Percentiles rank a stretch among this genome's conserved stretches.
These are phyloP conservation scores for Venturia asperata DNA, from an alignment of 2,329 filamentous ascomycete genomes.

Conservation along the genomic window DNA sequence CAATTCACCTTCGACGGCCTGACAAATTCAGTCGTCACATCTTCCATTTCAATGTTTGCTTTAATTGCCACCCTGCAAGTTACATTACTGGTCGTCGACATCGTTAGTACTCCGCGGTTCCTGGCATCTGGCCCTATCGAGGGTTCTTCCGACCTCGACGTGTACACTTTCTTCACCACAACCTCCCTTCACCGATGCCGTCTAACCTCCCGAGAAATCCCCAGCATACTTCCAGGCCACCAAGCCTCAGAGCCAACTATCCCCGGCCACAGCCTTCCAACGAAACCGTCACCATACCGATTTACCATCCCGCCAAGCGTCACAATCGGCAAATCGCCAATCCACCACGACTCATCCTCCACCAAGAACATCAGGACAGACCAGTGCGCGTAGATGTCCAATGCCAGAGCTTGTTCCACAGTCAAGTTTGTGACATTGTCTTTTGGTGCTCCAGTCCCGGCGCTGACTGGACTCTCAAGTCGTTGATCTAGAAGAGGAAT, in stretches of 20 bases:
- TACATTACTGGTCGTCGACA: no score
- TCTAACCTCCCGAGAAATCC: conserved; percentile 13
- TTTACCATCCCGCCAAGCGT: conserved; percentile 23
- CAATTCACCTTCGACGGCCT: no score
- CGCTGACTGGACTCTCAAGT: conserved; percentile 19
- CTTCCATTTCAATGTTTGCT: no score
- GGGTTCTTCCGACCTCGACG: no score
- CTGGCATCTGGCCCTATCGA: no score
- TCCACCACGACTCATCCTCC: conserved; percentile 25
- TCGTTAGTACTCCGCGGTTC: no score
- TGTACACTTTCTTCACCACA: no score
- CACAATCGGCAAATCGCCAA: conserved; percentile 23
- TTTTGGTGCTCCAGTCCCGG: not conserved
- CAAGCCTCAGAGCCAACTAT: not conserved
- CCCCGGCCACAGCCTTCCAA: not conserved
- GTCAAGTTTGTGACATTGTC: conserved; percentile 17
- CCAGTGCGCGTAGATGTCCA: conserved; percentile 26
- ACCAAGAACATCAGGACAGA: conserved; percentile 25
- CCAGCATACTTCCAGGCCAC: conserved; percentile 19
- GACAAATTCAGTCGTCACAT: no score
- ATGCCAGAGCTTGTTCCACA: conserved; percentile 23
- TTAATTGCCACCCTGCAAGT: no score
- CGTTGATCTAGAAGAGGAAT: conserved; percentile 22
- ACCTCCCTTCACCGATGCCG: not conserved
- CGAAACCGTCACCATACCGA: conserved; percentile 23